phyloP scores from a whole-genome alignment of 2,329 filamentous ascomycete genomes.

The Aspergillus versicolor region DNA sequence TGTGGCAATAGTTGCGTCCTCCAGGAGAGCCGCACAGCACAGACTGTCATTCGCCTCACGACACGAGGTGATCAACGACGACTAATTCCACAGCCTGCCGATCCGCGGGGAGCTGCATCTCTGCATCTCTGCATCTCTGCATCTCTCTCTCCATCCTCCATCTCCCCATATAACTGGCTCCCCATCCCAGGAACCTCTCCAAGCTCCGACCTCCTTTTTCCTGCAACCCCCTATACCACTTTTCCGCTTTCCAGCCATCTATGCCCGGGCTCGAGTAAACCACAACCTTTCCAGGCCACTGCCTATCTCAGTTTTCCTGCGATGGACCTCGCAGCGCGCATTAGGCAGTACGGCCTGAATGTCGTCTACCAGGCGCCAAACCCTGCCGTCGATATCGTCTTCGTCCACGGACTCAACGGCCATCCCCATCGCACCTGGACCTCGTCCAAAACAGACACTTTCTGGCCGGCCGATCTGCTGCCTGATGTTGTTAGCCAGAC shows the following conservation, averaged over 20 bases:
- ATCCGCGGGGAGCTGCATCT: neutral
- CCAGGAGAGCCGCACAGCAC: neutral
- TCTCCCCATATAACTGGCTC: neutral
- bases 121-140: neutral
- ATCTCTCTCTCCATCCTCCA: neutral
- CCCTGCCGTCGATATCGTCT: constrained; percentile 56
- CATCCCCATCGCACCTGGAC: constrained; percentile 64
- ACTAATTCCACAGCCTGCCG: neutral
- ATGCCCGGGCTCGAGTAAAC: neutral
- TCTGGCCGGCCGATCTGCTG: constrained; percentile 70
- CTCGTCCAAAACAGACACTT: constrained; percentile 50
- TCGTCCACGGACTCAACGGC: constrained; percentile 71
- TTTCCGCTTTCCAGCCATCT: neutral
- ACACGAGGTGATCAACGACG: neutral
- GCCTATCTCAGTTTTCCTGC: neutral
- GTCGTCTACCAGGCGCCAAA: constrained; percentile 40
- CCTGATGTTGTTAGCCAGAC: constrained; percentile 58
- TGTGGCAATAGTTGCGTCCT: neutral
- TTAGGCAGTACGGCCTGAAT: constrained; percentile 43
- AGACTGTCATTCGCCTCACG: neutral
- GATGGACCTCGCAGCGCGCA: constrained; percentile 23
- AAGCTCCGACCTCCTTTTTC: neutral
- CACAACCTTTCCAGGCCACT: neutral
- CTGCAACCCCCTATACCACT: neutral
- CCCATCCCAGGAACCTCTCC: neutral